Conservation (phyloP, 805 yeast genomes). For the Ogataea saltuana region DNA sequence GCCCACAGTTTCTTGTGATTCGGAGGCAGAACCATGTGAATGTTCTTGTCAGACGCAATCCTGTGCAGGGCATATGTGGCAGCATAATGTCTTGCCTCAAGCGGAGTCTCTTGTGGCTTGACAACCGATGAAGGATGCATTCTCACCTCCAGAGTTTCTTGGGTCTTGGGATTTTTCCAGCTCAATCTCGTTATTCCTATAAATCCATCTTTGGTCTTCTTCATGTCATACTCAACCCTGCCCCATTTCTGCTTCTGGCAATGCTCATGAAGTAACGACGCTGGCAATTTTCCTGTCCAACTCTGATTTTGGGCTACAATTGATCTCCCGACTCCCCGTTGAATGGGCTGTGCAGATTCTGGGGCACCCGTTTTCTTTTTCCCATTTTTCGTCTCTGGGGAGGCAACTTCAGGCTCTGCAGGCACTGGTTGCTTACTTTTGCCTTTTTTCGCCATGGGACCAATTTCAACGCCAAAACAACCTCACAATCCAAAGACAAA, state of each 20-base stretch:
- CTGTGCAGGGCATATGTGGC: conserved; percentile 88
- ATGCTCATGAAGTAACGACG: conserved; percentile 78
- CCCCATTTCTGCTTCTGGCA: conserved; percentile 91
- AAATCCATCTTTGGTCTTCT: conserved; percentile 48
- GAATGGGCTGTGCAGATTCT: conserved; percentile 9
- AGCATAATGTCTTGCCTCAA: conserved; percentile 87
- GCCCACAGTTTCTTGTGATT: conserved; percentile 80
- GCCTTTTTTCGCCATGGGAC: conserved; percentile 21
- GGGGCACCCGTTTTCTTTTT: conserved; percentile 6
- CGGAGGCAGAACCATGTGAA: conserved; percentile 85
- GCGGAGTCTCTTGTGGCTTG: conserved; percentile 71
- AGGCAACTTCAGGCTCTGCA: conserved; percentile 10
- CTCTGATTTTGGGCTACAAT: conserved; percentile 69
- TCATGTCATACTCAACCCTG: conserved; percentile 77
- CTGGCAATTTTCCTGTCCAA: conserved; percentile 96
- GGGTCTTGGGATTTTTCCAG: conserved; percentile 80
- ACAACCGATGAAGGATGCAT: conserved; percentile 53
- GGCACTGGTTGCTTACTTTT: conserved; percentile 3
- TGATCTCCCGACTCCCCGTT: conserved; percentile 36
- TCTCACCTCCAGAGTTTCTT: conserved; percentile 58
- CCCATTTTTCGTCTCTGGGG: conserved; percentile 14
- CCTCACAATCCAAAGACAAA: too few relatives aligned
- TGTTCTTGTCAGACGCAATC: conserved; percentile 74
- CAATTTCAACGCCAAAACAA: too few relatives aligned
- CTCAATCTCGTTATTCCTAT: conserved; percentile 64